Base-by-base conservation (phyloP, 2,329 filamentous ascomycete species). In the Pleurostoma richardsiae region DNA sequence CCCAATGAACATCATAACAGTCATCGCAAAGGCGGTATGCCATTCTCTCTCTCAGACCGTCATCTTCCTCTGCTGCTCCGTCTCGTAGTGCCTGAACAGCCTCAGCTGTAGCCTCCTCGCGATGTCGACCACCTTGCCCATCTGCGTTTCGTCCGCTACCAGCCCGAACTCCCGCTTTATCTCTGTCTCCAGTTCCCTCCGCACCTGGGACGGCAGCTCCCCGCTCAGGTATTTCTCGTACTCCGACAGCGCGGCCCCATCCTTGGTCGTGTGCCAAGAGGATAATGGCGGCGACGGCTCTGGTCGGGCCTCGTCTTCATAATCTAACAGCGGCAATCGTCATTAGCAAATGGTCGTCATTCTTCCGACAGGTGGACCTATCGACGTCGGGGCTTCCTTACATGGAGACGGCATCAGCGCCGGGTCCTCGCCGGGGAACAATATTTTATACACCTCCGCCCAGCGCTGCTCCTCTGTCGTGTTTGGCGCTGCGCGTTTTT, bases 381-480 rank as follows among this genome's bases (percentile, higher is more conserved):
- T 19, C 19, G 19, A 19, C 19, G 19, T 19, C 19, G 19, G 19
- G 19, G 19, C 19, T 19, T 19, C 40, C 49, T 49, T 45, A 51
- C 49, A 52, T 41, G 50, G 48, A 26, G 50, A 45, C 19, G 50
- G 50, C 29, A 52, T 28, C 10, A 43, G 41, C 28, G 42, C 42
- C 19, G 41, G 27, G 4, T 27, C 27, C 30, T 43, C 42, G 5
- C 31, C 44, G 6, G 50, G 50, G 39, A 52, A 52, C 3, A 52
- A 33, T n/a, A 48, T 39, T 10, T 49, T 41, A 29, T 52, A 52
- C 4, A 52, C 45, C 31, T 52, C 50, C 19, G 41, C 44, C 50
- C 50, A 52, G 36, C 50, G 39, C 19, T 50, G 48, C 45, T 52
- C 50, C 39, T 52, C 50, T 4, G 48, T 50, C 10, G 50, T 52